Percentiles rank a stretch among this genome's conserved stretches.
These are phyloP conservation scores for Macadamia integrifolia DNA, from an alignment of 164 flowering plant species.

Conservation along the genomic window DNA sequence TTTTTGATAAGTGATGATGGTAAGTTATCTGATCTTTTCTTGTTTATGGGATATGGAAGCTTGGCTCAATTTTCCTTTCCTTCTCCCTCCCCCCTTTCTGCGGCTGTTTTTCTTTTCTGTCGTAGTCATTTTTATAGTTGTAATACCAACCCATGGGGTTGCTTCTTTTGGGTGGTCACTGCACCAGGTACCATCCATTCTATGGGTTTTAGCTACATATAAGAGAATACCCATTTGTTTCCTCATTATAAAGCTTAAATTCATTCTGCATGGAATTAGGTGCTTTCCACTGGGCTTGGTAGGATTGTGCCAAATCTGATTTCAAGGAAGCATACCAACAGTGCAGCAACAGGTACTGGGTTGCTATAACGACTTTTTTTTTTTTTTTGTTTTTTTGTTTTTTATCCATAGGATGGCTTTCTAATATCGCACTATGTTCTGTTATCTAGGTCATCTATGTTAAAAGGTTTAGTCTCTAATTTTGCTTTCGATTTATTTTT, in stretches of 20 bases:
- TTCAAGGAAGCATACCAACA: conserved; percentile 97
- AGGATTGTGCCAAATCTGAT: conserved; percentile 97
- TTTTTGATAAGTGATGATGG: too few species aligned
- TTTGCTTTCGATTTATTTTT: too few species aligned
- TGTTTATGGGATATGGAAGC: too few species aligned
- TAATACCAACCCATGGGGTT: background rate
- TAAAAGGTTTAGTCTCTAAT: too few species aligned
- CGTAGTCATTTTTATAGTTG: background rate
- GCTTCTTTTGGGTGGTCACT: background rate
- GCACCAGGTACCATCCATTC: background rate
- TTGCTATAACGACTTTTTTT: background rate
- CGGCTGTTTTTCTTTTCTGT: background rate
- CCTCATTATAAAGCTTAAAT: conserved; percentile 2
- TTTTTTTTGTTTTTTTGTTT: too few species aligned
- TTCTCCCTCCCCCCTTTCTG: background rate
- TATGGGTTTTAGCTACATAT: background rate
- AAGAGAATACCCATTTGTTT: background rate
- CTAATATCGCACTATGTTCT: too few species aligned
- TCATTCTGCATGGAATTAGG: conserved; percentile 36
- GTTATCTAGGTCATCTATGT: too few species aligned
- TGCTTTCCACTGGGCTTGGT: conserved; percentile 97
- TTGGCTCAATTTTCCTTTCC: background rate
- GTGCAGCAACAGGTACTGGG: conserved; percentile 89
- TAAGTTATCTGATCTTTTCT: background rate
- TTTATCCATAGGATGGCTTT: too few species aligned